Evolutionary conservation across 495 filamentous ascomycete genomes (phyloP).

Genomic region (Cetradonia linearis): DNA sequence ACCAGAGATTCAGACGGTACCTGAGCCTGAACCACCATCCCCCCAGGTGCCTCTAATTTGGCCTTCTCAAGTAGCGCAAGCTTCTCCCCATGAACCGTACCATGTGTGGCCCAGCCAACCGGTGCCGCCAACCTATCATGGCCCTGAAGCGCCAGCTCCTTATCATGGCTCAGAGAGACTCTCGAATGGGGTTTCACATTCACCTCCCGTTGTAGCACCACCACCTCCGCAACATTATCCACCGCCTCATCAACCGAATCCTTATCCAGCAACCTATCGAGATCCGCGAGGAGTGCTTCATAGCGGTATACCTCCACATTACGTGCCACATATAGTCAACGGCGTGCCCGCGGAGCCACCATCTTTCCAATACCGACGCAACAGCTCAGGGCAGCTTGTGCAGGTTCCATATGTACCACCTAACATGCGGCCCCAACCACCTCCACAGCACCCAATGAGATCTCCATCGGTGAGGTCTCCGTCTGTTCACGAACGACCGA

Average conservation of each 20-base stretch:
- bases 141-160: neutral
- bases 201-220: conserved; percentile 18
- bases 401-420: conserved; percentile 22
- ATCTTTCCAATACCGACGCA: conserved; percentile 21
- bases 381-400: conserved; percentile 16
- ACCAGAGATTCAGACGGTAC: conserved; percentile 30
- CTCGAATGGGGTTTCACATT: conserved; percentile 19
- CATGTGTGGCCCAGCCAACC: conserved; percentile 30
- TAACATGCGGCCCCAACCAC: conserved; percentile 5
- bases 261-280: conserved; percentile 23
- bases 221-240: conserved; percentile 25
- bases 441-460: conserved; percentile 12
- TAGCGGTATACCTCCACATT: conserved; percentile 12
- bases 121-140: conserved; percentile 4
- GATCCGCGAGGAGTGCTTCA: conserved; percentile 13
- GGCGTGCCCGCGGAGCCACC: conserved; percentile 16
- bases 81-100: conserved; percentile 26
- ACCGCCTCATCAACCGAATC: conserved; percentile 27
- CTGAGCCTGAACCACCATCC: conserved; percentile 26
- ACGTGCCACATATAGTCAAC: conserved; percentile 13
- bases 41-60: conserved; percentile 16
- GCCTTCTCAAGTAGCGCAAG: conserved; percentile 17
- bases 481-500: conserved; percentile 17
- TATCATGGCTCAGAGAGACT: conserved; percentile 13
- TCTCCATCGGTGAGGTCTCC: conserved; percentile 21